These are phyloP conservation scores for Uronychia setigera DNA, from an alignment of 73 alveolate genomes.

Conservation along the genomic window DNA sequence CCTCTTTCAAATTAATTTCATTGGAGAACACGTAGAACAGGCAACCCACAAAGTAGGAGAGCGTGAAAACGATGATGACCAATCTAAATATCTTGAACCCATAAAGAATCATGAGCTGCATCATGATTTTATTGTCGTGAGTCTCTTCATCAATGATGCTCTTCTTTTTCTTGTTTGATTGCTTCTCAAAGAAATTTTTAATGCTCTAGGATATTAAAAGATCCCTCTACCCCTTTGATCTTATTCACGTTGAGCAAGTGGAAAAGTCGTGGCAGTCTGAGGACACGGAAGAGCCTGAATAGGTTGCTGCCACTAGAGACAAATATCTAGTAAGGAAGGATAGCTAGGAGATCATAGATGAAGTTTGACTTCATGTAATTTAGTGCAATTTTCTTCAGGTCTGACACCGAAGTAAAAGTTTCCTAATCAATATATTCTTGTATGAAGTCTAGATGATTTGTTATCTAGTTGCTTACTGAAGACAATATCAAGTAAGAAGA, in stretches of 20 bases:
- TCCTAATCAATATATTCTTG: slow-evolving; percentile 23
- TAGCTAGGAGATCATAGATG: slow-evolving; percentile 18
- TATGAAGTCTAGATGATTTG: neutral
- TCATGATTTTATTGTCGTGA: neutral
- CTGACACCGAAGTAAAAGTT: slow-evolving; percentile 5
- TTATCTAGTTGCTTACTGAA: neutral
- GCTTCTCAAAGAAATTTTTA: slow-evolving; percentile 4
- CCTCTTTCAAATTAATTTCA: neutral
- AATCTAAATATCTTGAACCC: neutral
- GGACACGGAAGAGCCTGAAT: slow-evolving; percentile 5
- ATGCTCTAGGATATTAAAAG: neutral
- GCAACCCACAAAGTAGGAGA: slow-evolving; percentile 32
- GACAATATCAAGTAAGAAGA: neutral
- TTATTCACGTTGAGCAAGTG: slow-evolving; percentile 1
- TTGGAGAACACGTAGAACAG: slow-evolving; percentile 16
- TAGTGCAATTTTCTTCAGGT: slow-evolving; percentile 21
- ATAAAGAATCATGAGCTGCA: neutral
- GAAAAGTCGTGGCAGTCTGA: slow-evolving; percentile 9
- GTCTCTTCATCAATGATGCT: neutral
- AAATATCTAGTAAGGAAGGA: slow-evolving; percentile 12
- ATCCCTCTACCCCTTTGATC: neutral
- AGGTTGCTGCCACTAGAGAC: neutral
- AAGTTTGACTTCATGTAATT: slow-evolving; percentile 5
- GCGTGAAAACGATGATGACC: slow-evolving; percentile 2
- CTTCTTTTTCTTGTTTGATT: neutral